Base-by-base conservation (phyloP, 2,329 filamentous ascomycete species). In the Byssothecium circinans region DNA sequence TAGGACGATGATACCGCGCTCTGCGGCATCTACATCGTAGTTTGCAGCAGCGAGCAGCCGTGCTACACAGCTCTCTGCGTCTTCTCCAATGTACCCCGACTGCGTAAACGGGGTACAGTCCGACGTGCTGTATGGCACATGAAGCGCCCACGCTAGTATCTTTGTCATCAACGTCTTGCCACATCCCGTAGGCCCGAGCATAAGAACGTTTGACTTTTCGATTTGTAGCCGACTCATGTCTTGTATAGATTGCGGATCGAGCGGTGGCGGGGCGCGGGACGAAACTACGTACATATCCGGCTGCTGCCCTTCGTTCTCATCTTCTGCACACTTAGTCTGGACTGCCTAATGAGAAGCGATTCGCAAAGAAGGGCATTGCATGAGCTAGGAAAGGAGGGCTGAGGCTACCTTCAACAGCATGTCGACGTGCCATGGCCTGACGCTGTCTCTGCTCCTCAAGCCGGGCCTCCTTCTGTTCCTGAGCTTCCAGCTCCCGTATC, bases 21-120 rank as follows among this genome's bases (percentile, higher is more conserved):
- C 92, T 7, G 91, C 87, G 45, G 87, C 84, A 49, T 85, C 84
- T 22, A 94, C 83, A 58, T 95, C 88, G 70, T 95, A 95, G 68
- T 95, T 92, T 8, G 92, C 85, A 49, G 95, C 91, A 45, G 95
- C 88, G 8, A 99, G 78, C 20, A 99, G 79, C 36, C 94, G 82
- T 64, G 96, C 90, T 33, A 99, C 90, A 61, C 92, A 96, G 0
- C 89, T 86, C 67, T 99, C 94, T n/a, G 92, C 92, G 67, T 99
- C 94, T 66, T 97, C 92, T 23, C 94, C 94, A 58, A 99, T 96
- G 62, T 99, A 99, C 20, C 94, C 92, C 4, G 92, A 92, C 73
- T 96, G 92, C 0, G 92, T 97, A 55, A 97, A 91, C 5, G 91
- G 89, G 41, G 94, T 96, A 71, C 92, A 97, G 71, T 97, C 92